Conservation (phyloP, 78 protist genomes). For the Monocercomonoides exilis region DNA sequence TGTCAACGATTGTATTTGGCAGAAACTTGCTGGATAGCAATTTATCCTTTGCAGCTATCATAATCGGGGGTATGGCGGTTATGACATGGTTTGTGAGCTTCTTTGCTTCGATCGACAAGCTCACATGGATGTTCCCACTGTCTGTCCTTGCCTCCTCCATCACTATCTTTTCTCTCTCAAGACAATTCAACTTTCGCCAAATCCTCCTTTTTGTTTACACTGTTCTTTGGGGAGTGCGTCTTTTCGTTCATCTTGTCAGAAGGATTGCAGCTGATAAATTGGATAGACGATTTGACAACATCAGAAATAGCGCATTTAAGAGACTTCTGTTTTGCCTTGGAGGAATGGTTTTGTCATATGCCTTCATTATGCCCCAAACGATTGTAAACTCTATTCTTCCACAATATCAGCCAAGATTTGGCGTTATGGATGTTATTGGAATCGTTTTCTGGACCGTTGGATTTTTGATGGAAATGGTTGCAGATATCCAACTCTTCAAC, state of each 20-base stretch:
- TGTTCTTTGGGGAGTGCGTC: neutral
- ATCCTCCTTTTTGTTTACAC: neutral
- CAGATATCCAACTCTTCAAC: neutral
- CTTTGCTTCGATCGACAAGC: neutral
- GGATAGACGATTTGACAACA: neutral
- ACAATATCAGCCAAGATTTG: neutral
- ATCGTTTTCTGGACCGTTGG: neutral
- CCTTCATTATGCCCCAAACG: neutral
- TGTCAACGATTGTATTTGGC: neutral
- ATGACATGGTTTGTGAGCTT: neutral
- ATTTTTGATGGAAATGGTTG: neutral
- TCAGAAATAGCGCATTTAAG: neutral
- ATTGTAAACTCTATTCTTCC: neutral
- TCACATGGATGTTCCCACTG: neutral
- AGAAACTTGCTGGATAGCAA: neutral
- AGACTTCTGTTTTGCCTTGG: neutral
- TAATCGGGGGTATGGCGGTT: neutral
- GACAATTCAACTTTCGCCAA: neutral
- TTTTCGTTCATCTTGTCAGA: neutral
- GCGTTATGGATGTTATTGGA: neutral
- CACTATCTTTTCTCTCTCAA: neutral
- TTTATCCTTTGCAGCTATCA: neutral
- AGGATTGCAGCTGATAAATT: neutral
- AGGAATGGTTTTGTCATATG: neutral
- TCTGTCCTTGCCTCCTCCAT: neutral